Evolutionary conservation across 2,329 filamentous ascomycete species (phyloP), one percentile per base, ranked within the genome.

Genomic region (Orbilia brochopaga): DNA sequence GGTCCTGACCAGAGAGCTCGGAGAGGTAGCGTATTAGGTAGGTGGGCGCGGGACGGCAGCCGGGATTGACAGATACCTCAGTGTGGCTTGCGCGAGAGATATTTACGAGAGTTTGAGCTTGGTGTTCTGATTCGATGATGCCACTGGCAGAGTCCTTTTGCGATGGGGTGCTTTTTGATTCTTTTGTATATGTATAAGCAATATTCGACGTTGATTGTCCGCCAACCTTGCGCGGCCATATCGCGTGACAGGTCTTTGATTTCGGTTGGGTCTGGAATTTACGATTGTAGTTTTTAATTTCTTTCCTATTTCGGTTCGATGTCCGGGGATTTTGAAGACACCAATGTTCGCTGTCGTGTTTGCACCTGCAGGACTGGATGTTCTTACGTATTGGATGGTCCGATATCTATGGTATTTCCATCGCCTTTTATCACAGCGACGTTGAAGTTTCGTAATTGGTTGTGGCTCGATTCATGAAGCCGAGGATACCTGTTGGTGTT

Each of bases 1-100:
- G 17, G 81, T 87, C 27, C 79, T 90, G 35, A 83, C 85, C 0
- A 76, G 79, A 59, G 75, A 73, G 56, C 69, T 73, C 50, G 67
- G 60, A 30, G 69, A 65, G 23, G n/a, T 37, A 24, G 55, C 50
- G 27, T 65, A 21, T 44, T 66, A 54, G 27, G 30, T 21, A 37
- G 48, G 51, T 54, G 21, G 7, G 46, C 40, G 15, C 4, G 19
- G 19, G 13, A 46, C 3, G 5, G 3, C 40, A 5, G 4, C 4
- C 19, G 4, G 15, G 4, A 46, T 21, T 4, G 40, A 21, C 15
- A n/a, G n/a, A 46, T 46, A 46, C 27, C 27, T 32, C 8, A 8
- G 27, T 32, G 27, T 8, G 27, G 8, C 8, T 32, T 32, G 27
- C 27, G 27, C 8, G 37, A 7, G 37, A 42, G 37, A 42, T 4